A percentile compares a stretch with the other conserved stretches of the same genome.
Conservation (phyloP, 2,329 filamentous ascomycete species). For the Chaetomium sp. region DNA sequence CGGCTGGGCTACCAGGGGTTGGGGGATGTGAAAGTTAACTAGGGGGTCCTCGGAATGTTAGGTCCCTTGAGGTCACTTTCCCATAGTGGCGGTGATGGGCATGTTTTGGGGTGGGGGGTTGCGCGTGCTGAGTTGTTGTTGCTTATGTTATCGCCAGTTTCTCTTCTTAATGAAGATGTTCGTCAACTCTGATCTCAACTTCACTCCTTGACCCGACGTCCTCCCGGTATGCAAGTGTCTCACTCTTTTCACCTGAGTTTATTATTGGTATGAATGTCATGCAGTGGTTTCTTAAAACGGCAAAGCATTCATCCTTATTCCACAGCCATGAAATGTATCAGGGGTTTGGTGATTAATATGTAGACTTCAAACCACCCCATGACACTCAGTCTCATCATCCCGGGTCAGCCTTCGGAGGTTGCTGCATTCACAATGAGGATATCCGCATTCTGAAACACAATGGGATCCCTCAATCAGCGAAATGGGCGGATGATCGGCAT, state of each 20-base stretch:
- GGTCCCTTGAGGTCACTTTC: slow-evolving; percentile 15
- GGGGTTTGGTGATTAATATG: not conserved
- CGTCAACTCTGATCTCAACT: not conserved
- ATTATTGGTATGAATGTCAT: not conserved
- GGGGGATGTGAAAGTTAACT: too few relatives aligned
- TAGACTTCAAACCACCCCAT: not conserved
- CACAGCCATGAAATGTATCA: not conserved
- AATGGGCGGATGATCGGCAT: slow-evolving; percentile 16
- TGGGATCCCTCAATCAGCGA: not conserved
- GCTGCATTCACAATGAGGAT: not conserved
- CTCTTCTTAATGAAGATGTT: not conserved
- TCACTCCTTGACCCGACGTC: not conserved
- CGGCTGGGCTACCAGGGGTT: not conserved
- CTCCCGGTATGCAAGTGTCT: too few relatives aligned
- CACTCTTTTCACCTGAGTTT: not conserved
- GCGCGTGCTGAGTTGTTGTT: not conserved
- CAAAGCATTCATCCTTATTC: not conserved
- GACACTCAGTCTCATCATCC: not conserved
- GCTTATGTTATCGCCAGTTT: not conserved
- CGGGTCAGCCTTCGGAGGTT: not conserved
- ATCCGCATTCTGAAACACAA: not conserved
- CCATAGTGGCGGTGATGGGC: not conserved
- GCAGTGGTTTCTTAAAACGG: not conserved
- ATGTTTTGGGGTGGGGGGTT: not conserved
- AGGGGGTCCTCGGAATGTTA: not conserved